Evolutionary conservation across 345 rosid genomes (phyloP).

Genomic region (Microcos paniculata): DNA sequence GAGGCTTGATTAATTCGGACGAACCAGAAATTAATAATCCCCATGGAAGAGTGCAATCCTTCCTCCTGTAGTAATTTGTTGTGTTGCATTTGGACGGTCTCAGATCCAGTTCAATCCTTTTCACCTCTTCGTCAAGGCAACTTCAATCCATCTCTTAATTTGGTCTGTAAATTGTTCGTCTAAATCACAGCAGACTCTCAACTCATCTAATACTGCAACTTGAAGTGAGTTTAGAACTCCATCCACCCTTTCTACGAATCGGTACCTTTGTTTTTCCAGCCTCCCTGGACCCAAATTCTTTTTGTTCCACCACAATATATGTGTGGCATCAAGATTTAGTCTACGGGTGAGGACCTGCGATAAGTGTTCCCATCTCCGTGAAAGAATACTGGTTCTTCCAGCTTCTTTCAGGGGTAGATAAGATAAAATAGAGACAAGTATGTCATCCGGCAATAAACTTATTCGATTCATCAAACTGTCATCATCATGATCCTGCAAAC

Average conservation of each 20-base stretch:
- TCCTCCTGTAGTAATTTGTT: too few species aligned
- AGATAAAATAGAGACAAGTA: neutral
- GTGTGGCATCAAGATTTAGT: neutral
- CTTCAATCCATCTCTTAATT: neutral
- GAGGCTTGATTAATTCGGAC: too few species aligned
- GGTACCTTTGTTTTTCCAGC: neutral
- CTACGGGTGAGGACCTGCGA: neutral
- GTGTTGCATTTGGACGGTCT: neutral
- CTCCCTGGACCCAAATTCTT: rapidly evolving
- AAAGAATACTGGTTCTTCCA: neutral
- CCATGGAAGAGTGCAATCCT: too few species aligned
- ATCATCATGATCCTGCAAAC: neutral
- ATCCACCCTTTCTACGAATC: neutral
- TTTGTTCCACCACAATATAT: neutral
- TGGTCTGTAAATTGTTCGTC: neutral
- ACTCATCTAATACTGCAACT: neutral
- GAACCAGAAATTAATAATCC: too few species aligned
- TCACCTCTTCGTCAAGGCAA: neutral
- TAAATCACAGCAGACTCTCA: neutral
- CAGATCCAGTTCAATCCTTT: neutral
- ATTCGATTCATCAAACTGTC: neutral
- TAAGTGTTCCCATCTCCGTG: neutral
- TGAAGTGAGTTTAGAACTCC: neutral
- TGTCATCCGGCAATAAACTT: neutral
- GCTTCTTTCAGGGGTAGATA: neutral